These are phyloP conservation scores for Ustilago hordei DNA, from an alignment of 1,284 basidiomycete genomes.

Conservation along the genomic window DNA sequence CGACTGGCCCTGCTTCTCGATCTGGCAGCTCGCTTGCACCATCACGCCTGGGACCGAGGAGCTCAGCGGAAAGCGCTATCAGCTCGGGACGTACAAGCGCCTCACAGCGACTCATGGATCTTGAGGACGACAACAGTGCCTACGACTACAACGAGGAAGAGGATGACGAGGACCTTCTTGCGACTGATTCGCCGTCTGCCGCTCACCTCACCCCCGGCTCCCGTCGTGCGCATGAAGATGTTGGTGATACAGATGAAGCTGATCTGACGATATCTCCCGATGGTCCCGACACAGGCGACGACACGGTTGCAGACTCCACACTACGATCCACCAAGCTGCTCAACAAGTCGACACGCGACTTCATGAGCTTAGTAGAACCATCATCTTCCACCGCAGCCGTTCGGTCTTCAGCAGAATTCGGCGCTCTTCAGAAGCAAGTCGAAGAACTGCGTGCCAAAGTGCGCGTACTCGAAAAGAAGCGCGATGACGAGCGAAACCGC, in stretches of 20 bases:
- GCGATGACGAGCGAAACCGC: constrained; percentile 84
- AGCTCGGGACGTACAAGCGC: constrained; percentile 44
- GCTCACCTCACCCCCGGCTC: neutral
- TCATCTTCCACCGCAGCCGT: constrained; percentile 18
- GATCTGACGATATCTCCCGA: constrained; percentile 39
- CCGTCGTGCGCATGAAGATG: constrained; percentile 7
- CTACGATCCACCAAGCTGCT: constrained; percentile 33
- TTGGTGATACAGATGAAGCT: constrained; percentile 25
- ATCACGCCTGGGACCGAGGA: constrained; percentile 31
- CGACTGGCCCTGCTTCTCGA: constrained; percentile 15
- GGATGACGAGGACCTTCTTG: constrained; percentile 20
- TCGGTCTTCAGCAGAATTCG: constrained; percentile 43
- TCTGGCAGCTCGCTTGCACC: constrained; percentile 41
- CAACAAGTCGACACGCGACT: constrained; percentile 50
- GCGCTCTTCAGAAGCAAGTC: constrained; percentile 53
- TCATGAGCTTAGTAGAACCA: constrained; percentile 54
- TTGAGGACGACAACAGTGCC: constrained; percentile 13
- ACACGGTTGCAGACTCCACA: constrained; percentile 14
- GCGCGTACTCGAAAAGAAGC: constrained; percentile 85
- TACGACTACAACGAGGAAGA: constrained; percentile 19
- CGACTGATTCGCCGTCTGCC: neutral
- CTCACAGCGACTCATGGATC: constrained; percentile 29
- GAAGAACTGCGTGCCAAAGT: constrained; percentile 83
- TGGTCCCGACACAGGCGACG: neutral
- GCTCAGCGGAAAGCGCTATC: constrained; percentile 36